A percentile compares a stretch with the other conserved stretches of the same genome.
phyloP scores from a whole-genome alignment of 768 basidiomycete genomes.

The Tulasnella sp. region DNA sequence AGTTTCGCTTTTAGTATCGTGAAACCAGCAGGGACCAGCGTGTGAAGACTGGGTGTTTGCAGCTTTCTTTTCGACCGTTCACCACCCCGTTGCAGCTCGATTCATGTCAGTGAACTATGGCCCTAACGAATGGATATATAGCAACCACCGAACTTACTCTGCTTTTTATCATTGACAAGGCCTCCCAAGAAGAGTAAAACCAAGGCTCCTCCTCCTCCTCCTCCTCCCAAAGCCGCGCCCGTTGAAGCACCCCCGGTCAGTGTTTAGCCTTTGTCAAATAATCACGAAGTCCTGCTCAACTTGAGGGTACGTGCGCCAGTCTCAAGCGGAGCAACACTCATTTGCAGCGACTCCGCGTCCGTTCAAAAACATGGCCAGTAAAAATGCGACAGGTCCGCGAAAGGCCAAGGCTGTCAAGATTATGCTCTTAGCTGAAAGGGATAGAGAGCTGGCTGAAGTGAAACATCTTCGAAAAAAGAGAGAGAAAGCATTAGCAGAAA shows the following conservation, averaged over 20 bases:
- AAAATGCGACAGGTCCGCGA: constrained; percentile 57
- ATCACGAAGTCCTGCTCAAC: neutral
- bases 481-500: constrained; percentile 41
- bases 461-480: neutral
- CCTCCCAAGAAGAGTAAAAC: neutral
- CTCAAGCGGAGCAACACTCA: constrained; percentile 62
- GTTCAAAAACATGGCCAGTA: constrained; percentile 54
- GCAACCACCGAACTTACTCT: too few species aligned
- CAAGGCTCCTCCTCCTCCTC: neutral
- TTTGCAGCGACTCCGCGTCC: constrained; percentile 58
- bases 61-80: too few species aligned
- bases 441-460: constrained; percentile 37
- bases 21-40: too few species aligned
- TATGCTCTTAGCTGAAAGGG: constrained; percentile 66
- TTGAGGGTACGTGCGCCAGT: constrained; percentile 30
- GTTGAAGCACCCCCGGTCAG: neutral
- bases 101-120: too few species aligned
- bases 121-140: too few species aligned
- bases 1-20: too few species aligned
- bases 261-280: neutral
- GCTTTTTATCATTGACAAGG: neutral
- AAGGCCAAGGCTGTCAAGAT: constrained; percentile 72
- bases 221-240: neutral
- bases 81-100: too few species aligned
- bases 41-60: too few species aligned